phyloP scores from a whole-genome alignment of 192 early-diverging fungal genomes.

The Geranomyces variabilis region DNA sequence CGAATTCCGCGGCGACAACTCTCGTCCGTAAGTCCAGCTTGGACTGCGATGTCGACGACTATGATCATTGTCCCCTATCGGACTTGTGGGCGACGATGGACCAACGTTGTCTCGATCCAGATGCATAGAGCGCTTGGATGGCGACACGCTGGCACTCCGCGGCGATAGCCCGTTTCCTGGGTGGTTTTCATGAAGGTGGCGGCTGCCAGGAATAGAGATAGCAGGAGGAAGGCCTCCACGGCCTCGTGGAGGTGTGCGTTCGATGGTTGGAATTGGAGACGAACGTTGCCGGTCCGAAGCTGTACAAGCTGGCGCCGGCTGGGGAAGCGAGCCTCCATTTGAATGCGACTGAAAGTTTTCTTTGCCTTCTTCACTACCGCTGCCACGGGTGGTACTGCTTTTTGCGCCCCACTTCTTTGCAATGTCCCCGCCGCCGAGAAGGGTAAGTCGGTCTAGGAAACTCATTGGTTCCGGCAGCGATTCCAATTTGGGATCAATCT shows the following conservation, averaged over 20 bases:
- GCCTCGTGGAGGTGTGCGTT: too few species aligned
- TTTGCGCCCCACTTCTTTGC: background rate
- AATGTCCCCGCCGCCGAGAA: constrained; percentile 2
- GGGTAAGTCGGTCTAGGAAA: constrained; percentile 10
- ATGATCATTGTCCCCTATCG: background rate
- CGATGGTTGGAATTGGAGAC: too few species aligned
- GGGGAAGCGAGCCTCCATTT: background rate
- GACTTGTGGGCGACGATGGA: background rate
- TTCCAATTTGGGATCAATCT: background rate
- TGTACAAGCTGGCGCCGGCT: too few species aligned
- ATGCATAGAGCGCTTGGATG: background rate
- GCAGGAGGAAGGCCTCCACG: too few species aligned
- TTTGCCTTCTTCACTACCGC: background rate
- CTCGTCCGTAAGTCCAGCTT: constrained; percentile 9
- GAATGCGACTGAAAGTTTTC: background rate
- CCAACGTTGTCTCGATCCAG: background rate
- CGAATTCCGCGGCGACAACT: constrained; percentile 2
- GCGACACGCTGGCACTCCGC: background rate
- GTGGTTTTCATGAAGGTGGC: too few species aligned
- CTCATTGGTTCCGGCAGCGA: background rate
- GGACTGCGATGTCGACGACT: constrained; percentile 2
- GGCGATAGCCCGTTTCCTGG: background rate
- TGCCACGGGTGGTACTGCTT: background rate
- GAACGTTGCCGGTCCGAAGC: too few species aligned
- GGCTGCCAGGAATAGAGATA: too few species aligned